Evolutionary conservation across 495 filamentous ascomycete genomes (phyloP).

Genomic region (Aspergillus cristatus): DNA sequence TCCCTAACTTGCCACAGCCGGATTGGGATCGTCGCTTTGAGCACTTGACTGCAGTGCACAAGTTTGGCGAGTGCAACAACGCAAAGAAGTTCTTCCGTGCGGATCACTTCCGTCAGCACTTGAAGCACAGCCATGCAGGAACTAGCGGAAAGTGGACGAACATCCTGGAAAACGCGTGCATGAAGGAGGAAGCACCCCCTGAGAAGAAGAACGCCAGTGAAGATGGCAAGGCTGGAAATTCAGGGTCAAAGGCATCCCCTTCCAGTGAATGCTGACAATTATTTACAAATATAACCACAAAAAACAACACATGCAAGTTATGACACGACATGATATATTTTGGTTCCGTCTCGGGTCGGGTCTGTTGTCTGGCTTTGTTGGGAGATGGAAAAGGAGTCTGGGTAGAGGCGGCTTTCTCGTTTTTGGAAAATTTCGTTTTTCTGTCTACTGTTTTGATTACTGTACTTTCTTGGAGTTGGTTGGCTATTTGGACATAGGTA

Average conservation of each 20-base stretch:
- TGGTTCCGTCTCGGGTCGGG: too few species aligned
- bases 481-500: too few species aligned
- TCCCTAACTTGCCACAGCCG: conserved; percentile 55
- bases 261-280: conserved; percentile 17
- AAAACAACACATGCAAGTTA: not conserved
- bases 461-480: too few species aligned
- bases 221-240: not conserved
- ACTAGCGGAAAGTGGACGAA: conserved; percentile 99
- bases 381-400: too few species aligned
- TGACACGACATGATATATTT: not conserved
- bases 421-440: too few species aligned
- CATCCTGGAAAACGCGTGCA: conserved; percentile 91
- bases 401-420: too few species aligned
- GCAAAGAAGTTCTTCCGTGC: conserved; percentile 97
- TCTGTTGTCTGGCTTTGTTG: too few species aligned
- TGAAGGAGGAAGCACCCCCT: conserved; percentile 73
- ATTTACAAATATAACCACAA: not conserved
- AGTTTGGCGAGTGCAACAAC: conserved; percentile 97
- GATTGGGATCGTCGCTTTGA: conserved; percentile 81
- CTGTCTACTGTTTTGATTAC: too few species aligned
- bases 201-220: conserved; percentile 21
- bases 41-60: conserved; percentile 84
- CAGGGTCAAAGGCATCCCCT: too few species aligned
- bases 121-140: conserved; percentile 96
- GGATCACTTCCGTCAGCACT: conserved; percentile 95